A percentile compares a stretch with the other conserved stretches of the same genome.
Conservation (phyloP, 1,284 basidiomycete species). For the Earliella scabrosa region DNA sequence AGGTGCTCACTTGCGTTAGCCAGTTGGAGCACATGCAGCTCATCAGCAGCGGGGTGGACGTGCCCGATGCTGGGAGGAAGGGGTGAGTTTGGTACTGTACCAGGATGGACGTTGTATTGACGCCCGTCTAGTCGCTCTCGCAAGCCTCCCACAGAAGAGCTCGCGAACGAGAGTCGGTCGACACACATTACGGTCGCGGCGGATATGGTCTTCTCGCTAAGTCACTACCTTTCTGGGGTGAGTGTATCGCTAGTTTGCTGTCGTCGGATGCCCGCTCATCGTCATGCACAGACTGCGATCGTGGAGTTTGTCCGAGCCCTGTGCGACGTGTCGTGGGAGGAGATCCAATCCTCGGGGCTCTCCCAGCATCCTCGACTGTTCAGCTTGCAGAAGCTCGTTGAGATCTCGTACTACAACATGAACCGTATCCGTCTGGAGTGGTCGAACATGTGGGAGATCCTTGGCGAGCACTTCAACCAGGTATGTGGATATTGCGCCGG, state of each 20-base stretch:
- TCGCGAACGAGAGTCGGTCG: conserved; percentile 96
- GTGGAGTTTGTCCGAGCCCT: conserved; percentile 98
- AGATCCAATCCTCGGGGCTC: conserved; percentile 96
- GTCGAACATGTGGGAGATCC: conserved; percentile 97
- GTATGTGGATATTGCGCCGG: conserved; percentile 44
- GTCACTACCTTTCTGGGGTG: conserved; percentile 93
- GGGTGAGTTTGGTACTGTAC: conserved; percentile 54
- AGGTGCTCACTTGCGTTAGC: conserved; percentile 94
- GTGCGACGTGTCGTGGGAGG: conserved; percentile 98
- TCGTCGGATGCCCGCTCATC: conserved; percentile 12
- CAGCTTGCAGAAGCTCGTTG: conserved; percentile 97
- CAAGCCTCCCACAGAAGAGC: conserved; percentile 86
- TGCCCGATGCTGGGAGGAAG: conserved; percentile 79
- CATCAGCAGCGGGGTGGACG: conserved; percentile 85
- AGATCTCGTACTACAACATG: conserved; percentile 99
- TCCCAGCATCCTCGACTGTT: conserved; percentile 95
- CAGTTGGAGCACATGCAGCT: conserved; percentile 98
- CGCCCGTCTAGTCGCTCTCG: conserved; percentile 49
- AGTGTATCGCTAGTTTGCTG: conserved; percentile 32
- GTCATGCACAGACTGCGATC: conserved; percentile 79
- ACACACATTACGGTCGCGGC: conserved; percentile 98
- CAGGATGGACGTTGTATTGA: background rate
- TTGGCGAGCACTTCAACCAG: conserved; percentile 99
- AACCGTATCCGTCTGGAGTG: conserved; percentile 97
- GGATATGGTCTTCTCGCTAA: conserved; percentile 98